Evolutionary conservation across 768 basidiomycete species (phyloP).

Genomic region (Crucibulum laeve): DNA sequence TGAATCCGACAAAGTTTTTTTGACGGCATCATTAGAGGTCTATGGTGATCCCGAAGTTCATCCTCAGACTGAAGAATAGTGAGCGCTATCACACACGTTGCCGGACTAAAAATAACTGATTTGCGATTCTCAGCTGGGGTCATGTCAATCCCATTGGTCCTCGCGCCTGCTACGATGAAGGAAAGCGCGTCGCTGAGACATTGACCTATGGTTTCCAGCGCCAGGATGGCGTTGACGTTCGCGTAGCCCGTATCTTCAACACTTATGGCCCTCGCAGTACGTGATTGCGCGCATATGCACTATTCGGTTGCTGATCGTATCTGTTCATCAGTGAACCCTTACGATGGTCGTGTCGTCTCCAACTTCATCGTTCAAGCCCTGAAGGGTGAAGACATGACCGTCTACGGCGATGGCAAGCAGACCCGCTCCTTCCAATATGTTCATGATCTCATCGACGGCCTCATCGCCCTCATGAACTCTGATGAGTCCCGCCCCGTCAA

Average conservation of each 20-base stretch:
- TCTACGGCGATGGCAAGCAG: slow-evolving; percentile 91
- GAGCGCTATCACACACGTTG: slow-evolving; percentile 23
- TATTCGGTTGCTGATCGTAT: slow-evolving; percentile 16
- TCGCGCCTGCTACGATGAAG: slow-evolving; percentile 99
- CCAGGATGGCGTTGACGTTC: slow-evolving; percentile 93
- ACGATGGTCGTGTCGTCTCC: slow-evolving; percentile 96
- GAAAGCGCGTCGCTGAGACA: slow-evolving; percentile 98
- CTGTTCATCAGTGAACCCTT: slow-evolving; percentile 74
- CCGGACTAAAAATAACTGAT: slow-evolving; percentile 7
- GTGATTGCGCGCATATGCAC: slow-evolving; percentile 15
- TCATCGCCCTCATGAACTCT: slow-evolving; percentile 94
- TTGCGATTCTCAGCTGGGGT: slow-evolving; percentile 67
- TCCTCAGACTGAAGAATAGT: slow-evolving; percentile 96
- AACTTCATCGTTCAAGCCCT: slow-evolving; percentile 99
- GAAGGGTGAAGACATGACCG: slow-evolving; percentile 94
- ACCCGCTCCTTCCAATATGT: slow-evolving; percentile 98
- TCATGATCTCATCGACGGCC: slow-evolving; percentile 93
- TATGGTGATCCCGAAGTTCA: slow-evolving; percentile 99
- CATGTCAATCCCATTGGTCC: slow-evolving; percentile 98
- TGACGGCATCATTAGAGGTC: slow-evolving; percentile 57
- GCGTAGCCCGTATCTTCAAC: slow-evolving; percentile 98
- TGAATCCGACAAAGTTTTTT: not conserved
- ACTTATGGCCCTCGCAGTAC: slow-evolving; percentile 85
- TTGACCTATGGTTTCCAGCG: slow-evolving; percentile 94
- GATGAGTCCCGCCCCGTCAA: slow-evolving; percentile 92